Conservation (phyloP, 768 basidiomycete species). For the Rhodosporidiobolus odoratus region DNA sequence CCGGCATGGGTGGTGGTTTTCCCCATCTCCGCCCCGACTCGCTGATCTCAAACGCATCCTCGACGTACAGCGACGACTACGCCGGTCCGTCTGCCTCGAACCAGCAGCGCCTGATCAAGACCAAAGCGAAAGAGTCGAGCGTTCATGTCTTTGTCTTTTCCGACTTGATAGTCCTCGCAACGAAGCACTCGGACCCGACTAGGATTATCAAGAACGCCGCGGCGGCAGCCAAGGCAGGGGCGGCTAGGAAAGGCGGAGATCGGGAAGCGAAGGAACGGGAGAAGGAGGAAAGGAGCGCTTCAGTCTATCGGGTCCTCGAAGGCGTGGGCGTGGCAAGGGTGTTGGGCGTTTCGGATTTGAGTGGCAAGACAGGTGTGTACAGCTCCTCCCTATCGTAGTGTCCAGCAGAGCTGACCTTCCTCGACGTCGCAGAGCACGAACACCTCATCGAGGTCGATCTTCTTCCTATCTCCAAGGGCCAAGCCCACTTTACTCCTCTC, state of each 20-base stretch:
- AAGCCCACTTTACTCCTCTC: slow-evolving; percentile 31
- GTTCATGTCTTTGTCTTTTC: slow-evolving; percentile 57
- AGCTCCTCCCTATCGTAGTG: neutral
- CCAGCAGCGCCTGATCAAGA: slow-evolving; percentile 28
- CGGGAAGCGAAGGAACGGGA: slow-evolving; percentile 20
- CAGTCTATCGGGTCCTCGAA: slow-evolving; percentile 51
- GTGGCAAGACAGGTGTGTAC: slow-evolving; percentile 43
- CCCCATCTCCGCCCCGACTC: slow-evolving; percentile 23
- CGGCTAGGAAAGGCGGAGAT: neutral
- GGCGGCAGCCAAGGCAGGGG: neutral
- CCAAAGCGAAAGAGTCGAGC: slow-evolving; percentile 35
- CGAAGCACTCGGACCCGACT: slow-evolving; percentile 40
- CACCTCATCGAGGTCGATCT: slow-evolving; percentile 54
- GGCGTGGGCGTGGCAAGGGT: slow-evolving; percentile 55
- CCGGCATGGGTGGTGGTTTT: neutral
- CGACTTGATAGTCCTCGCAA: slow-evolving; percentile 63
- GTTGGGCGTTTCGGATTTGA: slow-evolving; percentile 52
- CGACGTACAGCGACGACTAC: slow-evolving; percentile 5
- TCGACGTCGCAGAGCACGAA: slow-evolving; percentile 42
- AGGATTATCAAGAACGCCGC: slow-evolving; percentile 40
- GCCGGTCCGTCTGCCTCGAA: neutral
- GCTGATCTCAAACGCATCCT: slow-evolving; percentile 15
- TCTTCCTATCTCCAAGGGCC: slow-evolving; percentile 51
- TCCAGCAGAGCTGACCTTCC: neutral
- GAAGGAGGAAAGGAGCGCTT: slow-evolving; percentile 25